A percentile compares a stretch with the other conserved stretches of the same genome.
phyloP scores from a whole-genome alignment of 2,329 filamentous ascomycete genomes.

The Fulvia fulva region DNA sequence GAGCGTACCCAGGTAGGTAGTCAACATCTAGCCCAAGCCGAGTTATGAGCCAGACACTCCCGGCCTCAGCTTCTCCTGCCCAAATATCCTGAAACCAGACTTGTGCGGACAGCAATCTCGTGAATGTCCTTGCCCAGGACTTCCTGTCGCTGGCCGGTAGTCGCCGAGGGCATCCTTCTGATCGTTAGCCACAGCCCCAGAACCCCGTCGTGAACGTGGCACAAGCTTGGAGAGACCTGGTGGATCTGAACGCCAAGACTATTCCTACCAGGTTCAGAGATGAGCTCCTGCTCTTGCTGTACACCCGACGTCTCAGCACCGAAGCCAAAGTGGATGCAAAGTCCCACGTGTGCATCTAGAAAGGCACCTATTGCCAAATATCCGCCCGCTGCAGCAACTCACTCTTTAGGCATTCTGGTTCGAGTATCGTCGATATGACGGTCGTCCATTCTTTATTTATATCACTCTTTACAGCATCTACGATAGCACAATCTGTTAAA shows the following conservation, averaged over 20 bases:
- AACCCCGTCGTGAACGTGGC: background rate
- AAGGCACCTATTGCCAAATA: background rate
- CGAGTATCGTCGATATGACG: background rate
- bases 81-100: no score
- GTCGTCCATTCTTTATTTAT: background rate
- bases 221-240: background rate
- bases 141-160: background rate
- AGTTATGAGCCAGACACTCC: background rate
- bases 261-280: background rate
- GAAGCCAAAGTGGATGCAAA: background rate
- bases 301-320: background rate
- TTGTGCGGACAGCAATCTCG: no score
- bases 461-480: background rate
- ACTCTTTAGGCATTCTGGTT: background rate
- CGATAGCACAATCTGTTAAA: constrained; percentile 18
- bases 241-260: background rate
- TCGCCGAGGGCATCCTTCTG: background rate
- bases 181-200: background rate
- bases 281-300: background rate
- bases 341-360: background rate
- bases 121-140: no score
- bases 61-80: no score
- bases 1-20: background rate
- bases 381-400: background rate
- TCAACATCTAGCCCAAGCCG: background rate